Percentiles rank a stretch among this genome's conserved stretches.
Conservation (phyloP, 2,329 filamentous ascomycete genomes). For the Immersiporthe knoxdaviesiana region DNA sequence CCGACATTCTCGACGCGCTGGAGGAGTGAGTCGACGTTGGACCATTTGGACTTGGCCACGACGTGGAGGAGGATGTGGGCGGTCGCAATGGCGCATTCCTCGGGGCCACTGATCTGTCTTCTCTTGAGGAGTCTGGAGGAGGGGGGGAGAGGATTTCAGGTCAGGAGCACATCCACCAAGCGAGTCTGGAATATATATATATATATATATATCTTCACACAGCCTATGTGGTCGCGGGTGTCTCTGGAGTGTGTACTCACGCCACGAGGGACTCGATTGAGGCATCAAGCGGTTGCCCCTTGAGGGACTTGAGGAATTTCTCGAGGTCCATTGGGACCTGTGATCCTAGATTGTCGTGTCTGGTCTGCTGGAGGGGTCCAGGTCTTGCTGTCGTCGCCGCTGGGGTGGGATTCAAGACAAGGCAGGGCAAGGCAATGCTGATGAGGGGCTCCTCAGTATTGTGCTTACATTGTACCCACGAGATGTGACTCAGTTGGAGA, state of each 20-base stretch:
- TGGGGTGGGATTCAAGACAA: neutral
- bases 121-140: slow-evolving; percentile 76
- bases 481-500: neutral
- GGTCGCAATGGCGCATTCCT: slow-evolving; percentile 88
- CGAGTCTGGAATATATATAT: slow-evolving; percentile 15
- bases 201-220: too few relatives aligned
- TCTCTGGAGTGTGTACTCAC: slow-evolving; percentile 52
- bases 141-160: neutral
- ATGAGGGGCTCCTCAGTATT: neutral
- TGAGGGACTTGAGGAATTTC: slow-evolving; percentile 79
- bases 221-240: neutral
- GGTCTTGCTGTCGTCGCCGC: neutral
- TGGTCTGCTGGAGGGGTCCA: neutral
- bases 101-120: slow-evolving; percentile 84
- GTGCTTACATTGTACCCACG: neutral
- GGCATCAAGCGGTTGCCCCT: slow-evolving; percentile 73
- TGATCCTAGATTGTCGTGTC: neutral
- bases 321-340: slow-evolving; percentile 52
- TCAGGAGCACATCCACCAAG: neutral
- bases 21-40: slow-evolving; percentile 77
- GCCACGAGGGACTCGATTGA: slow-evolving; percentile 84
- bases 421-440: neutral
- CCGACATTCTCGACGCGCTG: slow-evolving; percentile 80
- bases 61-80: slow-evolving; percentile 86
- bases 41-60: slow-evolving; percentile 79